Evolutionary conservation across 169 alveolate species (phyloP), one percentile per base, ranked within the genome.

Genomic region (Cystoisospora suis): DNA sequence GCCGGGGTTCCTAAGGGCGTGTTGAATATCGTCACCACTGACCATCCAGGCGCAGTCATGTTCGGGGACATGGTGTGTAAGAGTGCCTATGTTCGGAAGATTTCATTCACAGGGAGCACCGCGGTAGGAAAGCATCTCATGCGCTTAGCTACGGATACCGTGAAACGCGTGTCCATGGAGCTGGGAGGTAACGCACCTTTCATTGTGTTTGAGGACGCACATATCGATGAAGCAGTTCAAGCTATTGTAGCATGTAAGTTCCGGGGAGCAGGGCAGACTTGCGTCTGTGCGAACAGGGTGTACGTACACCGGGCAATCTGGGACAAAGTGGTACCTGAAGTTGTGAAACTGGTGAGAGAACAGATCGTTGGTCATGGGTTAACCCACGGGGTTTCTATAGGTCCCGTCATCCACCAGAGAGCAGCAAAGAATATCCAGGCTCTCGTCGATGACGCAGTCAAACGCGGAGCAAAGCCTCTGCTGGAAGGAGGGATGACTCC

Each of bases 131-230:
- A 79, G 29, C 89, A 38, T 49, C 92, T 91, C 61, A 72, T 58
- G 90, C 75, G 81, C 38, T 89, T 77, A 88, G 91, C 92, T 12
- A 75, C 91, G n/a, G 75, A 32, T 32, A 86, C 88, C 27, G 70
- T 87, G 85, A 91, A 91, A 38, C 61, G 86, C 29, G 49, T 91
- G 65, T 81, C 75, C 12, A 58, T 91, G 29, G 94, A 91, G 81
- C 27, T 91, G 23, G 94, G 94, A 29, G 94, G 94, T 32, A 91
- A 91, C 46, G 94, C 94, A 34, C 94, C 94, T 2, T 91, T 91
- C 77, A 89, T 91, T 23, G 92, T 91, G 38, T 91, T 91, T 29
- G 94, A 70, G 46, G 94, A 91, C 59, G 91, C 92, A 38, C 59
- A 91, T n/a, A n/a, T 91, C 12, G 75, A 91, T 15, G 89, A 86